Evolutionary conservation across 345 rosid genomes (phyloP).

Genomic region (Ceriops tagal): DNA sequence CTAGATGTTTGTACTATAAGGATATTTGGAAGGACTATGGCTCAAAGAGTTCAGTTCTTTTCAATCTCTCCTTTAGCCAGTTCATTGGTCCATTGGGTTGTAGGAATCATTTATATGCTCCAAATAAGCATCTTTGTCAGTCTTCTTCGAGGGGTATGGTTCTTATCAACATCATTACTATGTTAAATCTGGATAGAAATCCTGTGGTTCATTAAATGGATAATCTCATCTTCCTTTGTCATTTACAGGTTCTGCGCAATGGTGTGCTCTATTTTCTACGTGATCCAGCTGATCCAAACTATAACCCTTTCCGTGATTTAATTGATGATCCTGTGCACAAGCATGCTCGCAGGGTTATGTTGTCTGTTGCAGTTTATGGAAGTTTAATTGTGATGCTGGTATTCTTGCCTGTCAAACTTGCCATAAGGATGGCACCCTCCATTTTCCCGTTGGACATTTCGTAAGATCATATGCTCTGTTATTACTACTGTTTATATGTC

Average conservation of each 20-base stretch:
- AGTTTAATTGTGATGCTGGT: slow-evolving; percentile 97
- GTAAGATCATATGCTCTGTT: slow-evolving; percentile 42
- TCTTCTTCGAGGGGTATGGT: slow-evolving; percentile 95
- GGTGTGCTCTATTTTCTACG: slow-evolving; percentile 92
- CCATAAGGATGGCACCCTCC: slow-evolving; percentile 81
- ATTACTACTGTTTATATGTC: slow-evolving; percentile 6
- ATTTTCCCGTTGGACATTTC: slow-evolving; percentile 93
- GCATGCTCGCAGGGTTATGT: slow-evolving; percentile 88
- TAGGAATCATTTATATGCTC: slow-evolving; percentile 91
- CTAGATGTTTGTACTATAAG: slow-evolving; percentile 88
- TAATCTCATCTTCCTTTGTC: not conserved
- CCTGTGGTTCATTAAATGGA: not conserved
- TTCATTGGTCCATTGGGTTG: slow-evolving; percentile 94
- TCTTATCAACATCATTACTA: slow-evolving; percentile 9
- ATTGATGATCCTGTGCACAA: slow-evolving; percentile 98
- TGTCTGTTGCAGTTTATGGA: slow-evolving; percentile 95
- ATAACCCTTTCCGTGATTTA: slow-evolving; percentile 96
- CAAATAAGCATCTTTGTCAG: slow-evolving; percentile 98
- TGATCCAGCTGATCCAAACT: slow-evolving; percentile 99
- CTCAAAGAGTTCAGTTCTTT: slow-evolving; percentile 78
- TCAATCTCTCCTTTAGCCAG: slow-evolving; percentile 89
- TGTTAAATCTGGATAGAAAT: not conserved
- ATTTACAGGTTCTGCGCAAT: slow-evolving; percentile 76
- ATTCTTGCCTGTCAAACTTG: slow-evolving; percentile 95
- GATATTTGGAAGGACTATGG: slow-evolving; percentile 96